Base-by-base conservation (phyloP, 2,329 filamentous ascomycete species). In the Sarocladium oryzae region DNA sequence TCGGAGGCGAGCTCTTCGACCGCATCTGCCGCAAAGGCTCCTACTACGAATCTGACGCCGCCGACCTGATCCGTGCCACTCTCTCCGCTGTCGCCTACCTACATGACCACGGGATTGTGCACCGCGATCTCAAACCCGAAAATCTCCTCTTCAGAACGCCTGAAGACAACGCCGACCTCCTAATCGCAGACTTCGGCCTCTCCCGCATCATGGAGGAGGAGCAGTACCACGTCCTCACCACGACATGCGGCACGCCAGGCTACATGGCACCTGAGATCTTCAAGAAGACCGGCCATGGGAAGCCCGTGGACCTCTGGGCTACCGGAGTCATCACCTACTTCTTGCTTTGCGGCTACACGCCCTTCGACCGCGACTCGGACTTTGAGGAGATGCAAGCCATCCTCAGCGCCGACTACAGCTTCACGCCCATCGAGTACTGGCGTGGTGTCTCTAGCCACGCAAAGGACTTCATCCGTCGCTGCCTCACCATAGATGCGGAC, bases 231-330 rank as follows among this genome's bases (percentile, higher is more conserved):
- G 92, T 97, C 26, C 74, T 99, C 56, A 99, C 93, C 10, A 99
- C 93, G 1, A 99, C 93, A 1, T 99, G 93, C 66, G 93, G 93
- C 54, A 99, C 93, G 1, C 93, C 93, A 3, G 93, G 93, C 46
- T 99, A 99, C 71, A 99, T 99, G 93, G 93, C 93, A 2, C 93
- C 93, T 20, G 93, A 99, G 68, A 99, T 99, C 62, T 99, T 99
- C 74, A 96, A 96, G 70, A 99, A 99, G 76, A 91, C 87, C 7
- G 93, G 93, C 23, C 93, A 99, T 67, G 93, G 93, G 56, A 99
- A 97, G 70, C 91, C 93, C 59, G 93, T 99, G 50, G 93, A 99
- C 67, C 85, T 99, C 57, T 99, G 93, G 93, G 93, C 93, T 33
- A 89, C 97, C 56, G 93, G 93, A 43, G 93, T 99, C 38, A 99